These are phyloP conservation scores for maize (Zea mays) DNA, from an alignment of 176 grass and related monocot species.

Conservation along the genomic window DNA sequence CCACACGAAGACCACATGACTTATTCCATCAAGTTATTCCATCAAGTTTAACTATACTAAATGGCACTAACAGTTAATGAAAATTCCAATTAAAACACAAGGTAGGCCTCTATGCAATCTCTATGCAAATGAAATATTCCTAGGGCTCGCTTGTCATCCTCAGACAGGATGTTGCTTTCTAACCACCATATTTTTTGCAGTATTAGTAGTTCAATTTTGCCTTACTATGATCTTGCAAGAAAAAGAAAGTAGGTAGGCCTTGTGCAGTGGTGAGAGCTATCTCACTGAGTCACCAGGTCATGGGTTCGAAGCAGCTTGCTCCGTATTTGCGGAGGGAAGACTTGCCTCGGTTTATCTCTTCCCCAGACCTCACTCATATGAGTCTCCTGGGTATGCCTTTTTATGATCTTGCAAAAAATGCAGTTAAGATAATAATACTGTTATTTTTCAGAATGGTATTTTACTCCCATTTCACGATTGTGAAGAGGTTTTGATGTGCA, in stretches of 20 bases:
- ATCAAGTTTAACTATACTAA: neutral
- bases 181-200: slow-evolving; percentile 7
- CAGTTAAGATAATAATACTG: neutral
- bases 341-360: no score
- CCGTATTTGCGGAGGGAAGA: no score
- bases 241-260: neutral
- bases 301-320: no score
- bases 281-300: no score
- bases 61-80: neutral
- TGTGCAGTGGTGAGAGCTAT: no score
- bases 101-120: neutral
- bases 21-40: neutral
- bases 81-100: slow-evolving; percentile 16
- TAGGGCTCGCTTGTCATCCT: neutral
- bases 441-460: slow-evolving; percentile 10
- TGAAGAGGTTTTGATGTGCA: neutral
- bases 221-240: neutral
- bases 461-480: neutral
- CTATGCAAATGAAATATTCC: slow-evolving; percentile 5
- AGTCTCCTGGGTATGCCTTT: no score
- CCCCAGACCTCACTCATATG: no score
- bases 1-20: no score
- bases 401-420: neutral
- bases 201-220: neutral
- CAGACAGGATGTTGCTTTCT: slow-evolving; percentile 22